Evolutionary conservation across 2,329 filamentous ascomycete species (phyloP), one percentile per base, ranked within the genome.

Genomic region (Hymenoscyphus fraxineus): DNA sequence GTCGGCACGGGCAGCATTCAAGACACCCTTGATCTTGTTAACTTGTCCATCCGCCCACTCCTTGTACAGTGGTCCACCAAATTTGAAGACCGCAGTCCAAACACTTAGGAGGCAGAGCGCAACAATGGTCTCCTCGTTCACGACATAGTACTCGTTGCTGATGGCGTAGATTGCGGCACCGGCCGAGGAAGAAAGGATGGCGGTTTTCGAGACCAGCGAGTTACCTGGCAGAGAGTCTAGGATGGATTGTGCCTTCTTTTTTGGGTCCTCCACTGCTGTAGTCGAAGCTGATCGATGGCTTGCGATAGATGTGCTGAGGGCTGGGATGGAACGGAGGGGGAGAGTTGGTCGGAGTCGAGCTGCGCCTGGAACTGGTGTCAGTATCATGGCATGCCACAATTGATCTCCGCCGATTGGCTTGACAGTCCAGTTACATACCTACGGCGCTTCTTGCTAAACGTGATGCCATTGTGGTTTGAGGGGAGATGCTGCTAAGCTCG

Each of bases 71-170:
- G 95, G 95, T 63, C 94, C 95, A 76, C 91, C 93, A 79, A 92
- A 97, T 82, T 96, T 95, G 83, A 92, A 94, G 75, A 97, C 85
- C 68, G 88, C 92, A 76, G 85, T 89, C 90, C 96, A 99, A 77
- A 98, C 91, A 78, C 90, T 92, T 77, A 98, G 83, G 75, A 99
- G 85, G 80, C 91, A 95, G 82, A 99, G 87, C 72, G 92, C 91
- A 77, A 96, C 91, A 77, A 99, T 91, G 69, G 93, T 91, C 85
- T 99, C 95, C 86, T 99, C 95, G 84, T 99, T 99, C 82, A 99
- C 86, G 78, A 99, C 93, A 82, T 97, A 98, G 85, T 98, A 93
- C 87, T 99, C 95, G 83, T 96, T 99, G 88, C 91, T 96, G 82
- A 99, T 93, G 76, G 93, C 95, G 78, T 95, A 96, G 79, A 96